Evolutionary conservation across 2,329 filamentous ascomycete species (phyloP).

Genomic region (Colletotrichum shisoi): DNA sequence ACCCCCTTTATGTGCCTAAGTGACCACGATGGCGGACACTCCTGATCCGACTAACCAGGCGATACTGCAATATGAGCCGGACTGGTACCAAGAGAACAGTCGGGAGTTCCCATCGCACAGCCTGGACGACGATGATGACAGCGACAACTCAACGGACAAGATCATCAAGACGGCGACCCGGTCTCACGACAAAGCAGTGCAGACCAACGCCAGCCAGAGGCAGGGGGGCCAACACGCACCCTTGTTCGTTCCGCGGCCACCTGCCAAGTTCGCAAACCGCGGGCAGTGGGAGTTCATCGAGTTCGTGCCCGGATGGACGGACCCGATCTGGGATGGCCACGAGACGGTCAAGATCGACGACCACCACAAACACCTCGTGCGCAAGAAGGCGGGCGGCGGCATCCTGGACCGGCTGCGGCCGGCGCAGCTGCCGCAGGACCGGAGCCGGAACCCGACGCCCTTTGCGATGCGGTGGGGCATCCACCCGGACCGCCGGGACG

Average conservation of each 20-base stretch:
- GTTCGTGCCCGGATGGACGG: slow-evolving; percentile 45
- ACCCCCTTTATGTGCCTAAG: too few species aligned
- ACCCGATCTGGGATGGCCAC: slow-evolving; percentile 44
- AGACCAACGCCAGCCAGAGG: neutral
- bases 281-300: slow-evolving; percentile 2
- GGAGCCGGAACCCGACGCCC: slow-evolving; percentile 42
- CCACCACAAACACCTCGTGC: neutral
- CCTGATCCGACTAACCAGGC: neutral
- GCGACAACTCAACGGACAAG: neutral
- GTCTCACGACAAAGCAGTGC: neutral
- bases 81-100: slow-evolving; percentile 16
- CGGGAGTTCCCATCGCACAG: slow-evolving; percentile 15
- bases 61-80: slow-evolving; percentile 4
- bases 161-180: neutral
- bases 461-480: slow-evolving; percentile 46
- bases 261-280: slow-evolving; percentile 8
- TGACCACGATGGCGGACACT: neutral
- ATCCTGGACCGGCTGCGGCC: slow-evolving; percentile 15
- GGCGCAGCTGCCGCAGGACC: slow-evolving; percentile 41
- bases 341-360: slow-evolving; percentile 20
- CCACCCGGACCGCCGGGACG: slow-evolving; percentile 44
- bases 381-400: neutral
- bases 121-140: neutral
- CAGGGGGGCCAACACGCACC: neutral
- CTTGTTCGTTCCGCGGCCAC: neutral